Evolutionary conservation across 495 filamentous ascomycete genomes (phyloP).

Genomic region (Corynascus novoguineensis): DNA sequence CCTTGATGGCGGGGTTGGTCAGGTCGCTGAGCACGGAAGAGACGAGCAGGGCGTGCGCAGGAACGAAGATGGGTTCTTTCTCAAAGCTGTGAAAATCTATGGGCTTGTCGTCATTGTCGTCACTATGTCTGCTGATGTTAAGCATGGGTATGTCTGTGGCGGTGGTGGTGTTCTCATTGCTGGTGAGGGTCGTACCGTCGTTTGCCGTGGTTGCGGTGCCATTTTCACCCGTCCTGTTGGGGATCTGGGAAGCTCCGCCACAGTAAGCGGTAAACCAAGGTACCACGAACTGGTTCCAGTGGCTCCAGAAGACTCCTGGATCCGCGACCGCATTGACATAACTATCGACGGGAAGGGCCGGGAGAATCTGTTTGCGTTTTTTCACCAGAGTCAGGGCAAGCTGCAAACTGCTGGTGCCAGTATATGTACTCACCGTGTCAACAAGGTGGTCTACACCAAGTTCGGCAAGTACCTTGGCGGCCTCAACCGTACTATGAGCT

Average conservation of each 20-base stretch:
- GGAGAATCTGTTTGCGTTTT: neutral
- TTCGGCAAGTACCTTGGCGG: neutral
- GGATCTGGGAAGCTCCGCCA: neutral
- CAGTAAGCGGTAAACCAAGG: neutral
- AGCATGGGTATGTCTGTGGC: neutral
- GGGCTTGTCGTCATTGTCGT: neutral
- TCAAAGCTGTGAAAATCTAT: neutral
- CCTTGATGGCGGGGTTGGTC: neutral
- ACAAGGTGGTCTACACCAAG: neutral
- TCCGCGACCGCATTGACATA: too few relatives aligned
- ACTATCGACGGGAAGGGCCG: too few relatives aligned
- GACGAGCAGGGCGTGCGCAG: neutral
- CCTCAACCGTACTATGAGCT: neutral
- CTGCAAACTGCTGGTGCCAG: too few relatives aligned
- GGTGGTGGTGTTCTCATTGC: neutral
- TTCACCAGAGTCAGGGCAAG: too few relatives aligned
- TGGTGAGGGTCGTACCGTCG: neutral
- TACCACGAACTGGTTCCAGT: neutral
- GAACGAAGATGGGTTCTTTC: too few relatives aligned
- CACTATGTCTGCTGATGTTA: too few relatives aligned
- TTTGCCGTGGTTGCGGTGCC: neutral
- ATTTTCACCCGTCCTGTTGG: neutral
- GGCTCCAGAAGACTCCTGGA: neutral
- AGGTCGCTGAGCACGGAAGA: constrained; percentile 3
- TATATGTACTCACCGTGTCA: neutral